phyloP scores from a whole-genome alignment of 306 rosid genomes.

The Cicer yamashitae region DNA sequence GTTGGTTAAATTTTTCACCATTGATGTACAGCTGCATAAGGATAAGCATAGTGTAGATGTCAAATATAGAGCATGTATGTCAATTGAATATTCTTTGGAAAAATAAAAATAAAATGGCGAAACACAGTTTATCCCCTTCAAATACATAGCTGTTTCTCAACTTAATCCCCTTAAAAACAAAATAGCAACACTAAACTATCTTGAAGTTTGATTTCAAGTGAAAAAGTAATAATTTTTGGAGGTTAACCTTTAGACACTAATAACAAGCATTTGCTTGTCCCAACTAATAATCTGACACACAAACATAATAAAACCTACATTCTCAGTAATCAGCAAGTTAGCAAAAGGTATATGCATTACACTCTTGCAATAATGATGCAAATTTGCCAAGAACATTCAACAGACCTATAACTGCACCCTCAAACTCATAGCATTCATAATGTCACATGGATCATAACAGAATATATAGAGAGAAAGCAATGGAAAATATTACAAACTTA shows the following conservation, averaged over 20 bases:
- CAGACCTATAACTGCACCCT: background rate
- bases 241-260: constrained; percentile 1
- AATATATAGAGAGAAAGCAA: background rate
- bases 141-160: background rate
- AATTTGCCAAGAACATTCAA: constrained; percentile 20
- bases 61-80: background rate
- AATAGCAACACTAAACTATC: constrained; percentile 8
- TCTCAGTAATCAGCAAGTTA: background rate
- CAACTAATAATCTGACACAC: constrained; percentile 4
- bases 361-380: background rate
- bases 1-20: constrained; percentile 94
- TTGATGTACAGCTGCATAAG: constrained; percentile 75
- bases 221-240: background rate
- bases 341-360: background rate
- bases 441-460: constrained; percentile 9
- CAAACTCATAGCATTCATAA: background rate
- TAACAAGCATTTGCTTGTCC: background rate
- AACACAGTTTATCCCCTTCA: background rate
- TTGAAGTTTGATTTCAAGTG: background rate
- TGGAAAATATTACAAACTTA: background rate
- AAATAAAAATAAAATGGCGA: background rate
- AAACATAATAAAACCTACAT: background rate
- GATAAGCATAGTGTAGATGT: constrained; percentile 19
- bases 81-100: constrained; percentile 2
- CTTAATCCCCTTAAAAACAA: background rate